Percentiles rank a stretch among this genome's conserved stretches.
Conservation (phyloP, 768 basidiomycete species). For the Boletus rubescentipes region DNA sequence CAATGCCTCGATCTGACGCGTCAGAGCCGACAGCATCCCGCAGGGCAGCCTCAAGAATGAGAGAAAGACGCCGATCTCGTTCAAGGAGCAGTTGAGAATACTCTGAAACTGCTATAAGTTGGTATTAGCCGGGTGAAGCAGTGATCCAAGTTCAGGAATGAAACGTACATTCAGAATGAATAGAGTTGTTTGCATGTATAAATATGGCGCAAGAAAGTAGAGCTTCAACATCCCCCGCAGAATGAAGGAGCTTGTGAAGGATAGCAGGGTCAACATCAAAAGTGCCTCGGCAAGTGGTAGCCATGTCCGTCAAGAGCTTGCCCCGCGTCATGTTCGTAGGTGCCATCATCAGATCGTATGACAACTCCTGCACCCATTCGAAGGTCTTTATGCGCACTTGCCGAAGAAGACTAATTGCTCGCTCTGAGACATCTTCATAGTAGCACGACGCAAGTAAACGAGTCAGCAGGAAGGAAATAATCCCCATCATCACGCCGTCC, state of each 20-base stretch:
- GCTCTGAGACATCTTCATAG: constrained; percentile 10
- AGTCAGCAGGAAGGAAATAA: constrained; percentile 32
- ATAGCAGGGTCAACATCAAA: constrained; percentile 25
- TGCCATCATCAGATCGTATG: too few relatives aligned
- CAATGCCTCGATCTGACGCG: constrained; percentile 8
- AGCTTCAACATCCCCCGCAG: constrained; percentile 18
- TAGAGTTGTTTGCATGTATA: too few relatives aligned
- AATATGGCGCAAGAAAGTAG: constrained; percentile 25
- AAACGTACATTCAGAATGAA: too few relatives aligned
- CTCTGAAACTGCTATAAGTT: too few relatives aligned
- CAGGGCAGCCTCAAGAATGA: constrained; percentile 19
- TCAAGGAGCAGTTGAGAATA: constrained; percentile 22
- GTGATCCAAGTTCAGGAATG: too few relatives aligned
- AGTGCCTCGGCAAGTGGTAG: constrained; percentile 38
- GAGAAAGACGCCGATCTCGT: constrained; percentile 32
- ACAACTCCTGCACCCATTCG: constrained; percentile 39
- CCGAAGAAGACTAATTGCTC: constrained; percentile 30
- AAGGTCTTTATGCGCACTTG: constrained; percentile 32
- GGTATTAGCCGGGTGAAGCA: too few relatives aligned
- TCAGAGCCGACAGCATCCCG: constrained; percentile 1
- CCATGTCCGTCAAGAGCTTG: too few relatives aligned
- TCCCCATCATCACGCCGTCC: constrained; percentile 32
- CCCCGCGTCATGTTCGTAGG: too few relatives aligned
- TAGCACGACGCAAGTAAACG: constrained; percentile 36
- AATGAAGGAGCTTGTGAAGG: constrained; percentile 10